Evolutionary conservation across 805 yeast genomes (phyloP).

Genomic region (Starmerella bacillaris): DNA sequence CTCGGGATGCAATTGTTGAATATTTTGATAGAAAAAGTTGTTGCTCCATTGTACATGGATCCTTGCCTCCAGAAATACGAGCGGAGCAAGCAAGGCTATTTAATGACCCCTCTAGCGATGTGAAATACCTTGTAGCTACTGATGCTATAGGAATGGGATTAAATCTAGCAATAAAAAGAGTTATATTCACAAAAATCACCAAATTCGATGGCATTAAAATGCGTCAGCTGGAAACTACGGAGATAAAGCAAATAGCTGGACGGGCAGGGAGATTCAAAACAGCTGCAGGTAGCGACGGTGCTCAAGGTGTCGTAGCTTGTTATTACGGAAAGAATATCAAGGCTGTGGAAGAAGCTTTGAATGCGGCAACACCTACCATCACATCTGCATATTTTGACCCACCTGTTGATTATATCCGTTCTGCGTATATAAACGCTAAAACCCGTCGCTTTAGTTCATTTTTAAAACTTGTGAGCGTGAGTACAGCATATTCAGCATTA

Average conservation of each 20-base stretch:
- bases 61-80: conserved; percentile 87
- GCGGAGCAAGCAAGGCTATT: conserved; percentile 65
- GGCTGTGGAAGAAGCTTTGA: conserved; percentile 9
- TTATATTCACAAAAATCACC: conserved; percentile 47
- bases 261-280: conserved; percentile 72
- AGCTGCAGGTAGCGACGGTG: conserved; percentile 31
- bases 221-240: conserved; percentile 36
- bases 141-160: conserved; percentile 98
- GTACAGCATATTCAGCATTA: not conserved
- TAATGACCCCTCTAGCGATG: conserved; percentile 46
- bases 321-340: conserved; percentile 1
- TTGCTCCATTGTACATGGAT: conserved; percentile 87
- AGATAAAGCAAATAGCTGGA: conserved; percentile 84
- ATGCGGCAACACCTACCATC: conserved; percentile 21
- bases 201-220: conserved; percentile 53
- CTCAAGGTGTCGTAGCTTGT: conserved; percentile 13
- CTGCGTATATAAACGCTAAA: conserved; percentile 39
- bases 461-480: conserved; percentile 1
- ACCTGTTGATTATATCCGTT: conserved; percentile 50
- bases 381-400: conserved; percentile 64
- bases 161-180: conserved; percentile 63
- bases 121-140: conserved; percentile 76
- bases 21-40: conserved; percentile 16
- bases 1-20: conserved; percentile 52
- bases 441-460: conserved; percentile 21